phyloP scores from a whole-genome alignment of 2,329 filamentous ascomycete species.

The Rhynchosporium secalis region DNA sequence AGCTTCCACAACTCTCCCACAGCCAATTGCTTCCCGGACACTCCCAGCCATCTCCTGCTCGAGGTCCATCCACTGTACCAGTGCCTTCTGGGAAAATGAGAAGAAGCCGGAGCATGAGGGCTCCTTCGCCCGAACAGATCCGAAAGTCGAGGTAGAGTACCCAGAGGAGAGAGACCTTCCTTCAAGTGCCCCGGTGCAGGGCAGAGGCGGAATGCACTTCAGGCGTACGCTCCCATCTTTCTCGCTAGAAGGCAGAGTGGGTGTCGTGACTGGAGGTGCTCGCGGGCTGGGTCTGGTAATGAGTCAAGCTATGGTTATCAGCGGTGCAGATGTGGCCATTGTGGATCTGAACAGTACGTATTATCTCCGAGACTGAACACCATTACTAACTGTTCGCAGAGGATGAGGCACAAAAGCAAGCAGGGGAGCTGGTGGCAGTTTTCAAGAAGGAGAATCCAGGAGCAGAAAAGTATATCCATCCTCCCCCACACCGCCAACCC shows the following conservation, averaged over 20 bases:
- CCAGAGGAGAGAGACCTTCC: constrained; percentile 74
- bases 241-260: constrained; percentile 80
- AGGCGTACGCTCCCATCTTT: constrained; percentile 85
- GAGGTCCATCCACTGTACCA: constrained; percentile 31
- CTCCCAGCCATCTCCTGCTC: constrained; percentile 21
- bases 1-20: constrained; percentile 28
- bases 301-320: constrained; percentile 86
- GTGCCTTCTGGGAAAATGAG: constrained; percentile 29
- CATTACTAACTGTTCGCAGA: constrained; percentile 50
- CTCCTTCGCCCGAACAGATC: constrained; percentile 73
- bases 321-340: constrained; percentile 85
- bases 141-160: constrained; percentile 75
- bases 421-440: constrained; percentile 68
- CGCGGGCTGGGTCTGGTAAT: constrained; percentile 88
- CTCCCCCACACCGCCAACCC: constrained; percentile 1
- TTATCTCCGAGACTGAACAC: neutral
- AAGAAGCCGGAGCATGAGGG: constrained; percentile 34
- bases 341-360: constrained; percentile 86
- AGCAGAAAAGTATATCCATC: constrained; percentile 58
- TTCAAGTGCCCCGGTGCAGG: constrained; percentile 67
- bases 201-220: constrained; percentile 76
- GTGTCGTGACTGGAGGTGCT: constrained; percentile 86
- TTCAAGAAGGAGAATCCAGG: constrained; percentile 81
- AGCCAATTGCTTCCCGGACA: constrained; percentile 23
- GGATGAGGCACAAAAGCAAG: constrained; percentile 80